Evolutionary conservation across 768 basidiomycete genomes (phyloP).

Genomic region (Trametopsis cervina): DNA sequence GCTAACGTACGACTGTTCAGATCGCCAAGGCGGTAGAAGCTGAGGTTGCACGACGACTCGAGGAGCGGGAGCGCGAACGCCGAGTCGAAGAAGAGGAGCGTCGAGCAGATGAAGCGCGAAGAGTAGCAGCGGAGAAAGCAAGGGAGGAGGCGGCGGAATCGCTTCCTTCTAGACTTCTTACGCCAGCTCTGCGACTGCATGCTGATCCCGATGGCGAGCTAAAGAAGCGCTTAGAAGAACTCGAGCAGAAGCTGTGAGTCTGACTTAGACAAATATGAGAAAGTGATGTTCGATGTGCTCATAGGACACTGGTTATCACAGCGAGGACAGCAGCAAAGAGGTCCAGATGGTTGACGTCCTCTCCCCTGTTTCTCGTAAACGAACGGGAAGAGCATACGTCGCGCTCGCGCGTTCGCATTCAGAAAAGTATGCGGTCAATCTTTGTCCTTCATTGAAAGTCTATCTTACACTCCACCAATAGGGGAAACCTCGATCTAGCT

Average conservation of each 20-base stretch:
- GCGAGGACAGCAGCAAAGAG: slow-evolving; percentile 58
- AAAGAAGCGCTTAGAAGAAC: slow-evolving; percentile 53
- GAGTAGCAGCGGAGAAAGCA: slow-evolving; percentile 2
- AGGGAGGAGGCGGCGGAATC: slow-evolving; percentile 12
- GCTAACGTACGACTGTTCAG: slow-evolving; percentile 26
- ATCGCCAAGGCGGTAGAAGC: slow-evolving; percentile 70
- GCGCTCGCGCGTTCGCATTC: slow-evolving; percentile 75
- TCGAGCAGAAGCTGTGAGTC: slow-evolving; percentile 69
- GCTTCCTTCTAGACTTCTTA: slow-evolving; percentile 45
- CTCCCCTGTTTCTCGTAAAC: slow-evolving; percentile 72
- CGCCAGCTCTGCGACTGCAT: slow-evolving; percentile 56
- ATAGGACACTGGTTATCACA: slow-evolving; percentile 18
- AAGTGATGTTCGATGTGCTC: neutral
- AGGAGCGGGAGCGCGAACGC: slow-evolving; percentile 26
- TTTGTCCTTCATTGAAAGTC: neutral
- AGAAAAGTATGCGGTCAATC: slow-evolving; percentile 51
- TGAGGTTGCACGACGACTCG: slow-evolving; percentile 64
- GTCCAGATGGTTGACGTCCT: slow-evolving; percentile 52
- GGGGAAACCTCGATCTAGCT: slow-evolving; percentile 76
- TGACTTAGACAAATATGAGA: neutral
- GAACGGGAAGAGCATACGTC: slow-evolving; percentile 79
- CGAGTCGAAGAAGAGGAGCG: slow-evolving; percentile 16
- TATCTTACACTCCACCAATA: slow-evolving; percentile 21
- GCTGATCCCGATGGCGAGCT: slow-evolving; percentile 66
- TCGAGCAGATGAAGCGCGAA: slow-evolving; percentile 13